Conservation (phyloP, 169 alveolate genomes). For the Cryptosporidium parvum region DNA sequence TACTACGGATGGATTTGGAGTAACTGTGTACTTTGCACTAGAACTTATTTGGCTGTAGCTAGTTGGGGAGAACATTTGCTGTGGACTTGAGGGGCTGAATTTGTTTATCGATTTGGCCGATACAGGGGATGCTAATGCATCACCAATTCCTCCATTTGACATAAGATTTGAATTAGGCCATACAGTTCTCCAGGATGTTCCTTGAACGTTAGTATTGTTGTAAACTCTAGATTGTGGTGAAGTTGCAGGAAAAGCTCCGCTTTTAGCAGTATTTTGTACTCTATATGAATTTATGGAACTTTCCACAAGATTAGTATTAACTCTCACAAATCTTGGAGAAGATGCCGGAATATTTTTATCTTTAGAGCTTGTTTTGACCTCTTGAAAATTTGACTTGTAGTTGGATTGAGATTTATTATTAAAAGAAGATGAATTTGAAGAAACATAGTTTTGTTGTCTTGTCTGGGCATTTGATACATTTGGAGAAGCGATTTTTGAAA, state of each 20-base stretch:
- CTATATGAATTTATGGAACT: conserved; percentile 20
- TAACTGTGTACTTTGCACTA: conserved; percentile 17
- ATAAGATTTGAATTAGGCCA: conserved; percentile 57
- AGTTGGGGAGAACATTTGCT: conserved; percentile 15
- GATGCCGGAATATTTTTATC: conserved; percentile 20
- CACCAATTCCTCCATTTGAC: conserved; percentile 51
- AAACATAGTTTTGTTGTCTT: conserved; percentile 11
- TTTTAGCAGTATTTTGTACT: conserved; percentile 4
- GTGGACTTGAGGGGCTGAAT: background rate
- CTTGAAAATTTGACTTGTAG: background rate
- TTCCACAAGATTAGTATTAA: conserved; percentile 58
- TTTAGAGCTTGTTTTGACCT: background rate
- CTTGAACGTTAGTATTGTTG: conserved; percentile 38
- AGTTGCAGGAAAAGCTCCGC: background rate
- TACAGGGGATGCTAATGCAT: conserved; percentile 16
- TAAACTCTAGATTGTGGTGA: background rate
- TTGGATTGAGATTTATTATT: background rate
- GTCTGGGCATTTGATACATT: background rate
- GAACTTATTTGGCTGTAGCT: background rate
- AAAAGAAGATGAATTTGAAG: conserved; percentile 17
- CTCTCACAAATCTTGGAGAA: conserved; percentile 61
- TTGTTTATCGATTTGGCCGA: background rate
- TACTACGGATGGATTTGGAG: conserved; percentile 67
- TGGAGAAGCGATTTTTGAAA: conserved; percentile 43
- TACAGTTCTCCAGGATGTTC: conserved; percentile 33